A percentile compares a stretch with the other conserved stretches of the same genome.
phyloP scores from a whole-genome alignment of 192 early-diverging fungal genomes.

The Coemansia sp. region DNA sequence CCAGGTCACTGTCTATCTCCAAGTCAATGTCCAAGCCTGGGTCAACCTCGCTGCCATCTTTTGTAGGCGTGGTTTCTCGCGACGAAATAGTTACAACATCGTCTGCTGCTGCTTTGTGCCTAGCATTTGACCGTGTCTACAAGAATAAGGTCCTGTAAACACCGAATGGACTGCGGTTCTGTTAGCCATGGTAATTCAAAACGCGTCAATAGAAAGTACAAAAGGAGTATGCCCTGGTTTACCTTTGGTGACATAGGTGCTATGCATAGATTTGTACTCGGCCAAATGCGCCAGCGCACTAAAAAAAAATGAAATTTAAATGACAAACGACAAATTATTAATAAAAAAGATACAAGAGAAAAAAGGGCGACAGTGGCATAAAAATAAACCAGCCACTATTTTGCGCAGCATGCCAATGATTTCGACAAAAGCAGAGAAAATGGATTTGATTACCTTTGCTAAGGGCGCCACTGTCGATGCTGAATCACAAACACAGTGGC shows the following conservation, averaged over 20 bases:
- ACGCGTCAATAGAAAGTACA: background rate
- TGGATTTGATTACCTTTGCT: too few species aligned
- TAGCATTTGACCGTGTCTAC: slow-evolving; percentile 10
- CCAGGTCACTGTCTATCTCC: slow-evolving; percentile 48
- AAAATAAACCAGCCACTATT: too few species aligned
- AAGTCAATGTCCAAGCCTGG: slow-evolving; percentile 26
- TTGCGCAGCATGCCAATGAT: too few species aligned
- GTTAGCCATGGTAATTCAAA: background rate
- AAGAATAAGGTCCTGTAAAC: background rate
- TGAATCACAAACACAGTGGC: too few species aligned
- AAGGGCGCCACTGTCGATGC: too few species aligned
- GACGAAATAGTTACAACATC: slow-evolving; percentile 14
- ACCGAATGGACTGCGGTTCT: background rate
- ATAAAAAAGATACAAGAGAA: background rate
- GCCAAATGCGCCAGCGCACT: slow-evolving; percentile 6
- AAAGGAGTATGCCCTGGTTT: background rate
- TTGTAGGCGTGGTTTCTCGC: slow-evolving; percentile 13
- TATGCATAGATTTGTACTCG: slow-evolving; percentile 8
- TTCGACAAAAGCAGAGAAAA: too few species aligned
- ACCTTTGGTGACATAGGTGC: slow-evolving; percentile 21
- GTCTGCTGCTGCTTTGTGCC: background rate
- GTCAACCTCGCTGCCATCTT: background rate
- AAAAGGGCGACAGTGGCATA: background rate
- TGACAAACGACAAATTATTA: background rate
- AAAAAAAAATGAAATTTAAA: background rate